Conservation (phyloP, 2,329 filamentous ascomycete genomes). For the Botryosphaeria dothidea region DNA sequence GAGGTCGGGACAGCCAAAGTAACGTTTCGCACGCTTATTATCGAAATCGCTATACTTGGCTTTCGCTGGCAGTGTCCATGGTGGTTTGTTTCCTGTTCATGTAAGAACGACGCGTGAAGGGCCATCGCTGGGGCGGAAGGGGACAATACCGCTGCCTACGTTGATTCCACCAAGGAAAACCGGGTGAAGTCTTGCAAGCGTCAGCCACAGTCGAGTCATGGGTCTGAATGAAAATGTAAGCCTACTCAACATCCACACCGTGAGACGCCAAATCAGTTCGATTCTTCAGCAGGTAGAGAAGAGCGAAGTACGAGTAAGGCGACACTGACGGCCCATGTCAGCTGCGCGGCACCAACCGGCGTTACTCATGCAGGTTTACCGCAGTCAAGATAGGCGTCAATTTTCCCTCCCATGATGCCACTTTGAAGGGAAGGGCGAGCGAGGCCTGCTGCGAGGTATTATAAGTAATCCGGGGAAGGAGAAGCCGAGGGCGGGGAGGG, state of each 20-base stretch:
- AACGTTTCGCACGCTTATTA: constrained; percentile 48
- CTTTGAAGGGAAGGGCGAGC: not conserved
- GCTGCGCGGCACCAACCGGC: not conserved
- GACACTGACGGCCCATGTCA: constrained; percentile 56
- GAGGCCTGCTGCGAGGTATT: not conserved
- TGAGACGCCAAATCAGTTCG: constrained; percentile 56
- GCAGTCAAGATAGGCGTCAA: constrained; percentile 68
- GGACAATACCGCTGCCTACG: constrained; percentile 38
- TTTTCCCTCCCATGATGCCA: constrained; percentile 58
- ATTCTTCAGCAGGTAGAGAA: constrained; percentile 61
- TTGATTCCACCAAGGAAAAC: constrained; percentile 62
- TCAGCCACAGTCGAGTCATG: not conserved
- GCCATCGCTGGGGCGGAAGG: not conserved
- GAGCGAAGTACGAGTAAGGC: constrained; percentile 54
- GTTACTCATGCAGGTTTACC: constrained; percentile 48
- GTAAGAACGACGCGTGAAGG: not conserved
- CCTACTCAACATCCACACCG: constrained; percentile 67
- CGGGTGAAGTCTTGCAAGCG: constrained; percentile 61
- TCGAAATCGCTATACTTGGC: constrained; percentile 59
- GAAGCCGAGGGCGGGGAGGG: not conserved
- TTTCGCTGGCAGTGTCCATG: constrained; percentile 71
- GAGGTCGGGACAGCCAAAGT: constrained; percentile 50
- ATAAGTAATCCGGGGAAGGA: not conserved
- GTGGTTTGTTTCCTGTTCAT: constrained; percentile 67
- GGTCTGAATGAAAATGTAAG: not conserved